These are phyloP conservation scores for Rhodocollybia butyracea DNA, from an alignment of 768 basidiomycete species.

Conservation along the genomic window DNA sequence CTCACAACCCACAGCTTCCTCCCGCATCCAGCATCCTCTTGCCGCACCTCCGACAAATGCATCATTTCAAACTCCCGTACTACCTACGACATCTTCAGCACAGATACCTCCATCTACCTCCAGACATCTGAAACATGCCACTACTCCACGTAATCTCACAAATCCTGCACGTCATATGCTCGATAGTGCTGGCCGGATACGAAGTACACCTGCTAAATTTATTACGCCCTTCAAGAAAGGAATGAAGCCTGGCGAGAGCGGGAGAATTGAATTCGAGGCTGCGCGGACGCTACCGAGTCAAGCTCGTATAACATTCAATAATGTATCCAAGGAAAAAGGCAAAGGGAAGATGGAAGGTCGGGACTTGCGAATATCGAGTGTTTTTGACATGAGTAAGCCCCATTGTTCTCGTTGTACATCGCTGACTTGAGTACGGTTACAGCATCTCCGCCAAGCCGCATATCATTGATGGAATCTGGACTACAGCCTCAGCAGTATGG, in stretches of 20 bases:
- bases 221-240: slow-evolving; percentile 62
- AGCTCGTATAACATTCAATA: slow-evolving; percentile 8
- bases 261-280: background rate
- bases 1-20: slow-evolving; percentile 13
- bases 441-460: slow-evolving; percentile 29
- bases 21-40: slow-evolving; percentile 35
- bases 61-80: slow-evolving; percentile 15
- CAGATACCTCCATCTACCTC: background rate
- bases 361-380: slow-evolving; percentile 2
- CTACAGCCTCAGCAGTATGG: slow-evolving; percentile 47
- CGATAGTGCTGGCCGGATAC: slow-evolving; percentile 10
- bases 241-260: slow-evolving; percentile 35
- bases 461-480: slow-evolving; percentile 45
- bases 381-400: slow-evolving; percentile 46
- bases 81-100: slow-evolving; percentile 11
- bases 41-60: slow-evolving; percentile 23
- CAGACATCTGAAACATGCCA: background rate
- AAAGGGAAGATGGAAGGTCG: background rate
- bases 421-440: slow-evolving; percentile 22
- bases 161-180: slow-evolving; percentile 17
- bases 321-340: slow-evolving; percentile 10
- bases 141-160: slow-evolving; percentile 11
- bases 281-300: slow-evolving; percentile 6
- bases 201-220: slow-evolving; percentile 40
- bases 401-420: no score